phyloP scores from a whole-genome alignment of 2,329 filamentous ascomycete species.

The Chrysosporium queenslandicum region DNA sequence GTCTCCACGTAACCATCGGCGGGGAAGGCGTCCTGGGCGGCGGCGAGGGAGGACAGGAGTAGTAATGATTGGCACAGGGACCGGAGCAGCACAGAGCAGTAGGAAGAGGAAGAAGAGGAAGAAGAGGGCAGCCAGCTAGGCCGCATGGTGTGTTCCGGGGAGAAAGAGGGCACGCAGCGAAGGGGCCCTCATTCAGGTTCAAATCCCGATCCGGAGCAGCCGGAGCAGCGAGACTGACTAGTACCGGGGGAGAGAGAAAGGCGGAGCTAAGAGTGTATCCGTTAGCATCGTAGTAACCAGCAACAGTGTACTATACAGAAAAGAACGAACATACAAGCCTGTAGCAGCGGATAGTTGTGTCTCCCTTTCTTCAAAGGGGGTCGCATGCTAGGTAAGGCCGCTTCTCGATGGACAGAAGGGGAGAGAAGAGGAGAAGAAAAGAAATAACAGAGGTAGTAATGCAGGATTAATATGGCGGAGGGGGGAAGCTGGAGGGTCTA shows the following conservation, averaged over 20 bases:
- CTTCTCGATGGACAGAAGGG: background rate
- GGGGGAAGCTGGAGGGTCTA: no score
- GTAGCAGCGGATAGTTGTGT: no score
- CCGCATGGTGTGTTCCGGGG: background rate
- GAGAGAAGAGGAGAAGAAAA: background rate
- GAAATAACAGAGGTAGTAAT: background rate
- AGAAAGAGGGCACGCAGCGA: background rate
- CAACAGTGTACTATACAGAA: background rate
- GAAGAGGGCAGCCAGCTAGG: background rate
- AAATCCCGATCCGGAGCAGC: background rate
- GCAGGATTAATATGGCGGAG: no score
- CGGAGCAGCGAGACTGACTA: no score
- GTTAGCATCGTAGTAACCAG: background rate
- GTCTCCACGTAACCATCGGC: background rate
- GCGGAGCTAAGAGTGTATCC: background rate
- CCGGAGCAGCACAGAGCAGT: background rate
- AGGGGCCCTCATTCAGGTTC: constrained; percentile 4
- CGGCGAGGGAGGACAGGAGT: background rate
- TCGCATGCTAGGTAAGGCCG: background rate
- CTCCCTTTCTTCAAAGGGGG: background rate
- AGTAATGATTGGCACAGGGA: constrained; percentile 1
- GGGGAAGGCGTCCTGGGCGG: constrained; percentile 4
- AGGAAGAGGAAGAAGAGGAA: constrained; percentile 4
- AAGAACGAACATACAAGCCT: background rate
- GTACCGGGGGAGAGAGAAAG: background rate